Base-by-base conservation (phyloP, 2,329 filamentous ascomycete genomes). In the Verticillium isaacii region DNA sequence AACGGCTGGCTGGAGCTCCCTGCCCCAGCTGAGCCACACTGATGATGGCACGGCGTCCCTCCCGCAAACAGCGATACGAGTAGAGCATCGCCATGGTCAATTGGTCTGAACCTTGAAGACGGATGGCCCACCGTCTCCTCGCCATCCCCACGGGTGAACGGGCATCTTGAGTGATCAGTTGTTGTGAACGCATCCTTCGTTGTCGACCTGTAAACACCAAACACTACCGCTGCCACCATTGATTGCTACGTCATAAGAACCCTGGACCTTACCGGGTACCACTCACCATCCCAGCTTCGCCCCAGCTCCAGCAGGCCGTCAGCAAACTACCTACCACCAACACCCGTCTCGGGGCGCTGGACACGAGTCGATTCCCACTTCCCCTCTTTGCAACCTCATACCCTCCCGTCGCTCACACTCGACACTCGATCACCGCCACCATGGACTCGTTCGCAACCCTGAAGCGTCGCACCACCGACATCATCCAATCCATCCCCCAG, bases 401-500 rank as follows among this genome's bases (percentile, higher is more conserved):
- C 34, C 32, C 32, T 36, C 55, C 9, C 3, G 12, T 9, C 15
- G 19, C 12, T 12, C 55, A 11, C 29, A 36, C 15, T 32, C 55
- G 32, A 19, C 29, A n/a, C 17, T 19, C 32, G 52, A 61, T 12
- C 14, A 32, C 15, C 50, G 56, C 59, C 57, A 65, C 6, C 58
- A 84, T 84, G 83, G 82, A 85, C 65, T 80, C 80, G 57, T 82
- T 86, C 68, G 74, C 75, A 54, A 72, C 78, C 66, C 76, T 86
- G 63, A 82, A 80, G 73, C 83, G 83, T 70, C 83, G 83, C 65
- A 81, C 83, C 34, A 82, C 80, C 65, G 82, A 84, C 70, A 73
- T 85, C 59, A 66, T 85, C 59, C 75, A 79, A 64, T 81, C 80
- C 61, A 72, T 83, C 32, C 80, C 82, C 32, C 76, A 82, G 61